These are phyloP conservation scores for Polychytrium aggregatum DNA, from an alignment of 192 early-diverging fungal species.

Conservation along the genomic window DNA sequence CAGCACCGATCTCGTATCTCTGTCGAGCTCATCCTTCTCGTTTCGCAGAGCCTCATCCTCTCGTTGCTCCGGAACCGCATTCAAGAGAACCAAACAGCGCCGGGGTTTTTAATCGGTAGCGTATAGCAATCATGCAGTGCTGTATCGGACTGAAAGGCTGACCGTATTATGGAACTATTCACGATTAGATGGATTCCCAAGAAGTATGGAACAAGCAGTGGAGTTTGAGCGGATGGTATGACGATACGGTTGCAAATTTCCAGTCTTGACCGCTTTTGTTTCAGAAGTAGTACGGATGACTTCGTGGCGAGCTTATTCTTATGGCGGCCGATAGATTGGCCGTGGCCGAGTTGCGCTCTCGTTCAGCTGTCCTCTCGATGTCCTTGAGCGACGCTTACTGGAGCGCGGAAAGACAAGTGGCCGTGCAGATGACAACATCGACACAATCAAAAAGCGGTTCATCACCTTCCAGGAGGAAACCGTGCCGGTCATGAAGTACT, in stretches of 20 bases:
- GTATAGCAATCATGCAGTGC: not conserved
- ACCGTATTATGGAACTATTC: no score
- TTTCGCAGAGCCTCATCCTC: slow-evolving; percentile 12
- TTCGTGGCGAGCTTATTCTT: no score
- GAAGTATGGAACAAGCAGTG: slow-evolving; percentile 26
- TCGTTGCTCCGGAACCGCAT: slow-evolving; percentile 23
- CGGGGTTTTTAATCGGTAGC: slow-evolving; percentile 18
- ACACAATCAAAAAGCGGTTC: slow-evolving; percentile 44
- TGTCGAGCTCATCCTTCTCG: no score
- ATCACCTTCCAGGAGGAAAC: slow-evolving; percentile 32
- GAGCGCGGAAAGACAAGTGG: slow-evolving; percentile 43
- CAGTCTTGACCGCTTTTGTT: no score
- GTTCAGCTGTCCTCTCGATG: slow-evolving; percentile 37
- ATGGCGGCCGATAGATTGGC: no score
- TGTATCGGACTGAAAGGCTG: no score
- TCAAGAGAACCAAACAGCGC: slow-evolving; percentile 6
- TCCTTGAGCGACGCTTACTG: slow-evolving; percentile 36
- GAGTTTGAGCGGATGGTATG: slow-evolving; percentile 31
- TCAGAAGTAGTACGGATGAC: no score
- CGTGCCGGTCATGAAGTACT: slow-evolving; percentile 38
- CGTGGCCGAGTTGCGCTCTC: slow-evolving; percentile 17
- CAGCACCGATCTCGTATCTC: no score
- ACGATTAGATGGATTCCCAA: slow-evolving; percentile 29
- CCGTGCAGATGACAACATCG: slow-evolving; percentile 43
- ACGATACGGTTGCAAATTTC: slow-evolving; percentile 1